These are phyloP conservation scores for Quambalaria eucalypti DNA, from an alignment of 1,284 basidiomycete species.

Conservation along the genomic window DNA sequence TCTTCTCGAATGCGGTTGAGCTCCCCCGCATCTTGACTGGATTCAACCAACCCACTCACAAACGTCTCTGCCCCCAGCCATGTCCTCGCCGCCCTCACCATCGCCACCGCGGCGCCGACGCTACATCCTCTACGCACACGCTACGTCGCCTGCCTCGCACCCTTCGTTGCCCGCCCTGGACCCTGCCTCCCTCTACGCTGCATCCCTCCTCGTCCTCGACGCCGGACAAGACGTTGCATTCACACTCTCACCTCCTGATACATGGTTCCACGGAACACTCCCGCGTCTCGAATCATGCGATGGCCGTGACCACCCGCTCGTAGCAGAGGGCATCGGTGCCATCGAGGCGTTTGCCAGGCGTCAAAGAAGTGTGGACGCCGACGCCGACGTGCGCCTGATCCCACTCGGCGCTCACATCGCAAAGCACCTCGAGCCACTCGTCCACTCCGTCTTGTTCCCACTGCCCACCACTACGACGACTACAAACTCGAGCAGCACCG, in stretches of 20 bases:
- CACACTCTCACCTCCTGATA: not conserved
- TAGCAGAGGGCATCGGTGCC: not conserved
- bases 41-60: too few species aligned
- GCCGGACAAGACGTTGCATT: too few species aligned
- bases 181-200: conserved; percentile 27
- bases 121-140: not conserved
- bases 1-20: too few species aligned
- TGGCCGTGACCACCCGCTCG: not conserved
- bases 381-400: not conserved
- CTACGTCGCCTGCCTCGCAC: not conserved
- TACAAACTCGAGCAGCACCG: not conserved
- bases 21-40: too few species aligned
- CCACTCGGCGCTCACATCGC: not conserved
- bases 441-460: not conserved
- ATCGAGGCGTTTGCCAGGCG: not conserved
- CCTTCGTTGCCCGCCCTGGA: conserved; percentile 22
- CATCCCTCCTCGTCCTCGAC: conserved; percentile 20
- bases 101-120: too few species aligned
- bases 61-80: too few species aligned
- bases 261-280: not conserved
- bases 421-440: not conserved
- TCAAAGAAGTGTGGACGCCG: not conserved
- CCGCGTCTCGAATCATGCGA: not conserved
- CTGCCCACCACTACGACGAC: not conserved
- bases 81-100: not conserved